These are phyloP conservation scores for Pleurotus tuoliensis DNA, from an alignment of 768 basidiomycete species.

Conservation along the genomic window DNA sequence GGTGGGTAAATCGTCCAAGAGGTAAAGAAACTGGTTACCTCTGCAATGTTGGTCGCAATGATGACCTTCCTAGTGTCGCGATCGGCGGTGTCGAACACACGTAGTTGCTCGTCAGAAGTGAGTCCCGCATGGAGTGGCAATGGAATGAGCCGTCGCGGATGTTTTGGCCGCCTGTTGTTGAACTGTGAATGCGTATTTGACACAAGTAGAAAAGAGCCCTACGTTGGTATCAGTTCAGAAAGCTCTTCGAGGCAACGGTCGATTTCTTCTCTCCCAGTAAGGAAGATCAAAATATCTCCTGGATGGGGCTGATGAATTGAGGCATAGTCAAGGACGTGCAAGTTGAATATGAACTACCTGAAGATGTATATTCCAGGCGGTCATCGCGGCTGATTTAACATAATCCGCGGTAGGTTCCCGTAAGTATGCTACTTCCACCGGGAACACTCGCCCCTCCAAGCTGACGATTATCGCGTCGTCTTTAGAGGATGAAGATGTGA, in stretches of 20 bases:
- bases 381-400: constrained; percentile 74
- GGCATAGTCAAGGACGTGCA: neutral
- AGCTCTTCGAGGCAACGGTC: constrained; percentile 82
- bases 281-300: constrained; percentile 91
- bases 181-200: constrained; percentile 3
- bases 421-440: constrained; percentile 90
- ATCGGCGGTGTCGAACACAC: constrained; percentile 77
- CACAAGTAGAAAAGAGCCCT: constrained; percentile 8
- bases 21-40: constrained; percentile 39
- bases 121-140: constrained; percentile 89
- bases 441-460: constrained; percentile 91
- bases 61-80: constrained; percentile 83
- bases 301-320: constrained; percentile 53
- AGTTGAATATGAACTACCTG: constrained; percentile 46
- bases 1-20: neutral
- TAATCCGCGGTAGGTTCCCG: constrained; percentile 78
- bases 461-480: constrained; percentile 82
- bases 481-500: constrained; percentile 57
- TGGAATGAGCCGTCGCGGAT: constrained; percentile 53
- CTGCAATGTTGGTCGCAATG: constrained; percentile 93
- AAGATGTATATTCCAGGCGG: constrained; percentile 76
- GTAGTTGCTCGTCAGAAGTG: constrained; percentile 81
- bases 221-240: constrained; percentile 76
- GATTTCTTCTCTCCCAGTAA: constrained; percentile 96
- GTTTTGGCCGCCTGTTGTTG: constrained; percentile 43